Percentiles rank a stretch among this genome's conserved stretches.
Conservation (phyloP, 352 stramenopile genomes). For the Labyrinthula sp. region DNA sequence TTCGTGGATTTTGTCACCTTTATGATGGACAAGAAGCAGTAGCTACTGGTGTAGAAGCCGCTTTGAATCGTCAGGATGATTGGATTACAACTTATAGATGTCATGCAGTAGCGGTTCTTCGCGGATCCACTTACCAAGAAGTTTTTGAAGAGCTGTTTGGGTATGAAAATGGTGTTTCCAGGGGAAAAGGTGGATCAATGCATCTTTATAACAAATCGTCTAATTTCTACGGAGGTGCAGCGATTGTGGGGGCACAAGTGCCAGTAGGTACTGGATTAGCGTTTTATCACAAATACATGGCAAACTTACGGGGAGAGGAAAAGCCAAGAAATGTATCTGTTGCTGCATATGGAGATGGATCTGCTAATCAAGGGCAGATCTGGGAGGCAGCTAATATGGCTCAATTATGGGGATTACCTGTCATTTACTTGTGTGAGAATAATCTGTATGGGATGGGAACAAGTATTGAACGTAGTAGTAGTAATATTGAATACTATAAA, state of each 20-base stretch:
- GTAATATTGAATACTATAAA: slow-evolving; percentile 96
- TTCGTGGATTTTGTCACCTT: slow-evolving; percentile 97
- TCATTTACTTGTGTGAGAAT: slow-evolving; percentile 99
- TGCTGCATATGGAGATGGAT: slow-evolving; percentile 94
- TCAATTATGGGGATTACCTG: slow-evolving; percentile 87
- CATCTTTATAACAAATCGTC: slow-evolving; percentile 96
- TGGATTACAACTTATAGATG: slow-evolving; percentile 99
- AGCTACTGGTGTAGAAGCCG: slow-evolving; percentile 82
- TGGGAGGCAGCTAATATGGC: slow-evolving; percentile 90
- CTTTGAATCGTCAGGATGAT: slow-evolving; percentile 73
- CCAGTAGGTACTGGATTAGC: slow-evolving; percentile 86
- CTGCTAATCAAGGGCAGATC: slow-evolving; percentile 97
- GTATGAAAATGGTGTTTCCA: slow-evolving; percentile 55
- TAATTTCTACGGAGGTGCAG: slow-evolving; percentile 93
- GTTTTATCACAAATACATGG: slow-evolving; percentile 97
- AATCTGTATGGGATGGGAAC: slow-evolving; percentile 99
- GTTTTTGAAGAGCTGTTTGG: slow-evolving; percentile 87
- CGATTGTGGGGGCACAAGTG: slow-evolving; percentile 94
- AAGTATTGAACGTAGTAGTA: slow-evolving; percentile 79
- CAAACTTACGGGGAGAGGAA: slow-evolving; percentile 52
- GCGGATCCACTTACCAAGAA: slow-evolving; percentile 62
- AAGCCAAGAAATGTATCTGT: slow-evolving; percentile 53
- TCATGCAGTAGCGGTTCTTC: slow-evolving; percentile 84
- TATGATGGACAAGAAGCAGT: slow-evolving; percentile 99
- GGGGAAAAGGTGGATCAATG: slow-evolving; percentile 94